Base-by-base conservation (phyloP, 176 grass and related monocot species). In the Oryza longistaminata region DNA sequence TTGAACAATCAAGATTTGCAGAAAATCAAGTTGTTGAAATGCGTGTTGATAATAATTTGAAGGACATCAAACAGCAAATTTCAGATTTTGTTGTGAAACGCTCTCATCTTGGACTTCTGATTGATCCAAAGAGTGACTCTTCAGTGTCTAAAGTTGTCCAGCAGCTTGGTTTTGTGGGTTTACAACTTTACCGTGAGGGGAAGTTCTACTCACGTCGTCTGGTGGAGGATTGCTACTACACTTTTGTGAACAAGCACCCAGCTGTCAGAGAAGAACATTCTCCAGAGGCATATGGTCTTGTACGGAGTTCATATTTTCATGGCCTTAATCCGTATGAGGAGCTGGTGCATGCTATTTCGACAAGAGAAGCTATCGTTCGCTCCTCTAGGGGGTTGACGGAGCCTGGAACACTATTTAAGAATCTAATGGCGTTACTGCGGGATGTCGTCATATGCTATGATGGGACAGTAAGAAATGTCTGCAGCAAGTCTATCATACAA, bases 381-480 rank as follows among this genome's bases (percentile, higher is more conserved):
- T 98, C 96, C 19, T 98, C 96, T 82, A 90, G 96, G 85, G 96
- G 96, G 3, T 85, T 98, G 46, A 92, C 91, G 35, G 96, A 98
- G 88, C 96, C 96, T 62, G 96, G 96, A 48, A 95, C 93, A 19
- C 81, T 98, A 12, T 93, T 93, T 55, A 98, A 98, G 81, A 98
- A 82, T 78, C 86, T 98, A 70, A 98, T 98, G 96, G 96, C 93
- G 48, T 87, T 93, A 46, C 84, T 98, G 76, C 89, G 93, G 27
- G 93, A 98, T 52, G 96, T 98, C 17, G 76, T 95, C 65, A 89
- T 98, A 64, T 98, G 96, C 62, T 98, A 98, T 78, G 96, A 98
- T 68, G 89, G 91, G 26, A 98, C 83, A 37, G 93, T 98, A n/a
- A 88, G 96, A 71, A 98, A 98, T 73, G 90, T 86, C 16, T 95